Evolutionary conservation across 169 alveolate genomes (phyloP), one percentile per base, ranked within the genome.

Genomic region (Besnoitia besnoiti): DNA sequence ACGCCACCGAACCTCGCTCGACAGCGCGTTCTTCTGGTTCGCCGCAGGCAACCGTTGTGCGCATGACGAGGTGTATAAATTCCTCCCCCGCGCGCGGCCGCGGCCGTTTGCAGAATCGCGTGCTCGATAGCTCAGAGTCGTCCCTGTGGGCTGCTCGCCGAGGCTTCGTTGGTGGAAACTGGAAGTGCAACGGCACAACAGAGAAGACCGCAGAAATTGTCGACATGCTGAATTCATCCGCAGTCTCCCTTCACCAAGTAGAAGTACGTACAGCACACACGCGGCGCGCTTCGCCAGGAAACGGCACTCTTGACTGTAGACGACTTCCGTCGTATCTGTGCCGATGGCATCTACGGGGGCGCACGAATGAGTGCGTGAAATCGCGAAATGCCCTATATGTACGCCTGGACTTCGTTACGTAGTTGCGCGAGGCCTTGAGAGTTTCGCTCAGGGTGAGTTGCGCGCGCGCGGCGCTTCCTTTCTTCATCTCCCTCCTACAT

Each of bases 91-190:
- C 30, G 67, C 67, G 67, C 67, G 16, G 24, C 59, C 24, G n/a
- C 67, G 67, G 33, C n/a, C n/a, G n/a, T n/a, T n/a, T n/a, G n/a
- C 67, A 19, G 67, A n/a, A 5, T 1, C 33, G 67, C 67, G 67
- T 19, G 7, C 67, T 55, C 33, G 67, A 16, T 42, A n/a, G 42
- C 39, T 67, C 47, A 10, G 77, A 7, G 35, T 27, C 77, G 80
- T 21, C 39, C 12, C 80, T 33, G 39, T 67, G 80, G 46, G 42
- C 80, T 67, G 46, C 80, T 5, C 80, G 80, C 44, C 47, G 96
- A 95, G 94, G 95, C 59, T 97, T 98, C 91, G 97, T 98, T n/a
- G 99, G 99, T 27, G 99, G 99, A 33, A 98, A 98, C 96, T 98
- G 99, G 98, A 98, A 98, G 95, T 97, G 99, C 95, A 98, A 98